These are phyloP conservation scores for Chaetomium fimeti DNA, from an alignment of 495 filamentous ascomycete species.

Conservation along the genomic window DNA sequence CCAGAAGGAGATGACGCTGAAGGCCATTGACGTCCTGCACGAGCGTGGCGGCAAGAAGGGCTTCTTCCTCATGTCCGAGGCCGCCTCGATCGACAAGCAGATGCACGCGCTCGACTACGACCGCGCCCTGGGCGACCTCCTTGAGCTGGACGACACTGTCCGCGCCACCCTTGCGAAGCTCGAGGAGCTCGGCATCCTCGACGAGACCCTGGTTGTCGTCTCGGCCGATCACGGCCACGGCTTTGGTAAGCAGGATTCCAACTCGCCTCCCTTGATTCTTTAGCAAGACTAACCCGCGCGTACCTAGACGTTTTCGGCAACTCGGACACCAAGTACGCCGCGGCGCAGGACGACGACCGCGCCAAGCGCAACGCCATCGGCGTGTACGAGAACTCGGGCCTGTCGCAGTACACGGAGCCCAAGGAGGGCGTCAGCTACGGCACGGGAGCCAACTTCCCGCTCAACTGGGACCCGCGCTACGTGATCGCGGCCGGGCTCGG, in stretches of 20 bases:
- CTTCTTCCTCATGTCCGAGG: slow-evolving; percentile 76
- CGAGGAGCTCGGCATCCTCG: slow-evolving; percentile 52
- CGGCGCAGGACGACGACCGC: slow-evolving; percentile 57
- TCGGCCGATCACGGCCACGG: slow-evolving; percentile 78
- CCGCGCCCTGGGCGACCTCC: slow-evolving; percentile 68
- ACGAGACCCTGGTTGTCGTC: slow-evolving; percentile 67
- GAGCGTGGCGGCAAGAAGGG: slow-evolving; percentile 61
- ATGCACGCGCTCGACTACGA: slow-evolving; percentile 78
- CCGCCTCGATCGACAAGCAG: slow-evolving; percentile 74
- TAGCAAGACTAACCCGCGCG: neutral
- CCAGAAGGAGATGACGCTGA: slow-evolving; percentile 77
- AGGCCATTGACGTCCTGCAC: slow-evolving; percentile 69
- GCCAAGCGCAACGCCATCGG: slow-evolving; percentile 66
- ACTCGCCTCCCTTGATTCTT: no score
- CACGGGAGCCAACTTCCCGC: slow-evolving; percentile 66
- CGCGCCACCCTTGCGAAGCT: slow-evolving; percentile 64
- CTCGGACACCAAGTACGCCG: slow-evolving; percentile 59
- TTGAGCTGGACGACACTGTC: slow-evolving; percentile 74
- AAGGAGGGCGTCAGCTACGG: slow-evolving; percentile 51
- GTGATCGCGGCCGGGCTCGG: slow-evolving; percentile 63
- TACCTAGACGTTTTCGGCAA: slow-evolving; percentile 43
- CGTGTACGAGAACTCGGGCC: slow-evolving; percentile 61
- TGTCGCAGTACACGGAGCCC: slow-evolving; percentile 62
- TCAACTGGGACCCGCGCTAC: slow-evolving; percentile 75
- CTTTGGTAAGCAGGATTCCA: slow-evolving; percentile 46